Percentiles rank a stretch among this genome's conserved stretches.
Evolutionary conservation across 257 asterid species (phyloP).

Genomic region (Solanum ahanhuiri): DNA sequence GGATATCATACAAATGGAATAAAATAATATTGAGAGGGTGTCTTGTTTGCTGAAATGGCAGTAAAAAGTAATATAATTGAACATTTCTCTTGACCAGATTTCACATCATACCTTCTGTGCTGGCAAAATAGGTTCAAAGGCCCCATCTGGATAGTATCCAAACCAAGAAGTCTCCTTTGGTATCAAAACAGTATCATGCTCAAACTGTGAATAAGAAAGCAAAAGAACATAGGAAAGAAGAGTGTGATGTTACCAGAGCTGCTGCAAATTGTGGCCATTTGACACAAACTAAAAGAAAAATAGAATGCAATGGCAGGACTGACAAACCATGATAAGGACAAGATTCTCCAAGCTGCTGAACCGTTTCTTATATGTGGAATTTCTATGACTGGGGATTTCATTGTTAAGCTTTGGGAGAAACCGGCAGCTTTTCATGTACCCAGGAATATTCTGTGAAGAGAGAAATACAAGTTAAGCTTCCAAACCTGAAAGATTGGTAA

Average conservation of each 20-base stretch:
- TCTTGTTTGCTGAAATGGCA: background rate
- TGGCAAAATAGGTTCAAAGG: conserved; percentile 53
- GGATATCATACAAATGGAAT: background rate
- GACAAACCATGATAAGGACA: conserved; percentile 73
- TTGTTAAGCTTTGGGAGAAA: conserved; percentile 92
- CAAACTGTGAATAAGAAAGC: conserved; percentile 42
- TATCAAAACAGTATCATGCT: conserved; percentile 79
- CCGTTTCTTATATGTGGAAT: conserved; percentile 72
- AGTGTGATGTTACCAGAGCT: background rate
- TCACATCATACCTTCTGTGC: conserved; percentile 52
- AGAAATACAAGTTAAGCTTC: background rate
- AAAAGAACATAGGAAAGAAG: background rate
- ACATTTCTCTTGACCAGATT: background rate
- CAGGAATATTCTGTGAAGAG: conserved; percentile 48
- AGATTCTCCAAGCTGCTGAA: conserved; percentile 74
- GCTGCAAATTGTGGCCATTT: background rate
- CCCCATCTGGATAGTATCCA: conserved; percentile 91
- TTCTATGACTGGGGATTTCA: conserved; percentile 61
- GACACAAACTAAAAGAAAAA: background rate
- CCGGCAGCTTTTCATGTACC: conserved; percentile 59
- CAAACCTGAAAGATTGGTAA: background rate
- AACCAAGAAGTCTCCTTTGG: conserved; percentile 97
- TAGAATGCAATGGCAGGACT: background rate
- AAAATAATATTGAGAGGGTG: background rate
- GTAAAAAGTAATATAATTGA: background rate